Evolutionary conservation across 1,284 basidiomycete genomes (phyloP).

Genomic region (Hymenochaete sp.): DNA sequence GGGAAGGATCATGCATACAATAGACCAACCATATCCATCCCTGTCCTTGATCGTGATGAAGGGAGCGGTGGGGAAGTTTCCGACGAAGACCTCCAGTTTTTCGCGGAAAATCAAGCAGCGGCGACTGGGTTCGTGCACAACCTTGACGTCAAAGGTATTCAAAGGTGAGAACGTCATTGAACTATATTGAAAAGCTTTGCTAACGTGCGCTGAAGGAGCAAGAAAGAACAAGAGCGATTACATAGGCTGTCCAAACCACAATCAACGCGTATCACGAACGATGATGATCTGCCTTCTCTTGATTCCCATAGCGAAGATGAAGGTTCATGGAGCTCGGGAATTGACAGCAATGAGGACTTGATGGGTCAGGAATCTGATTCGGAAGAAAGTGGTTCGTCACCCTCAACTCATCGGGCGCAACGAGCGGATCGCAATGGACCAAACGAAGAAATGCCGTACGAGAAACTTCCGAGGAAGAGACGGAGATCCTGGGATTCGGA

Average conservation of each 20-base stretch:
- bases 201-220: conserved; percentile 62
- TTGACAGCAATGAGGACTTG: conserved; percentile 23
- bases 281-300: conserved; percentile 20
- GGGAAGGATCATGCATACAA: conserved; percentile 55
- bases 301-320: conserved; percentile 25
- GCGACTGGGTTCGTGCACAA: conserved; percentile 46
- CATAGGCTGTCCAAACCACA: conserved; percentile 55
- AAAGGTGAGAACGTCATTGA: conserved; percentile 41
- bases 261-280: conserved; percentile 32
- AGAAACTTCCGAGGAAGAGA: conserved; percentile 47
- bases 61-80: conserved; percentile 45
- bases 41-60: conserved; percentile 31
- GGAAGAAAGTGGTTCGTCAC: conserved; percentile 19
- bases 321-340: conserved; percentile 24
- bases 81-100: conserved; percentile 52
- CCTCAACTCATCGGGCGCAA: conserved; percentile 27
- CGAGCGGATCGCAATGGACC: no score
- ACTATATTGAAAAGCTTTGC: conserved; percentile 13
- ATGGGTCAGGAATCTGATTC: conserved; percentile 13
- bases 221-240: conserved; percentile 61
- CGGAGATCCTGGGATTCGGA: conserved; percentile 37
- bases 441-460: conserved; percentile 65
- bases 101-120: conserved; percentile 50
- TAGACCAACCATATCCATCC: conserved; percentile 54
- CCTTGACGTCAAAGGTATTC: conserved; percentile 63